Evolutionary conservation across 805 yeast genomes (phyloP).

Genomic region (Ogataea chonburiensis): DNA sequence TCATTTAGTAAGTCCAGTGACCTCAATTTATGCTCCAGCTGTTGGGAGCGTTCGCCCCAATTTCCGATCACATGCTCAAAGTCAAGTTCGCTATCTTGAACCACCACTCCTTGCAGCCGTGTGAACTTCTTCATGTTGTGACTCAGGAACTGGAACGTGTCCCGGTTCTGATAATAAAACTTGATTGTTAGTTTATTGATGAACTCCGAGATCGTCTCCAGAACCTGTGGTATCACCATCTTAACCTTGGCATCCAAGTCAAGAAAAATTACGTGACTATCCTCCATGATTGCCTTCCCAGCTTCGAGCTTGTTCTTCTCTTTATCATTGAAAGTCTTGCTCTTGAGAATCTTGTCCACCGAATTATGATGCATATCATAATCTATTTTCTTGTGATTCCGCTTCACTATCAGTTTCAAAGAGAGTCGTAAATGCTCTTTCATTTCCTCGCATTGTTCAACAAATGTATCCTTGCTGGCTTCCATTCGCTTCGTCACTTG

Average conservation of each 20-base stretch:
- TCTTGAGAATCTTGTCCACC: constrained; percentile 39
- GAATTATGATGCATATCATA: constrained; percentile 38
- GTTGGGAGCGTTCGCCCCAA: constrained; percentile 39
- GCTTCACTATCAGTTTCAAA: constrained; percentile 41
- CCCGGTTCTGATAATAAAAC: constrained; percentile 39
- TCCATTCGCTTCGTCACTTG: constrained; percentile 25
- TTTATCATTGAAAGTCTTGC: constrained; percentile 36
- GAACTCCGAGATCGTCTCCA: constrained; percentile 48
- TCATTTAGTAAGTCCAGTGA: constrained; percentile 38
- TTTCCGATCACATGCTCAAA: constrained; percentile 38
- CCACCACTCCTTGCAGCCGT: constrained; percentile 34
- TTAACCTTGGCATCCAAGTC: constrained; percentile 42
- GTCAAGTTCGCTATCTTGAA: constrained; percentile 12
- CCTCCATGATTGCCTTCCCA: constrained; percentile 34
- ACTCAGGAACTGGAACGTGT: constrained; percentile 34
- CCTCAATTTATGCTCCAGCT: constrained; percentile 40
- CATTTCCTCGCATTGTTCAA: constrained; percentile 41
- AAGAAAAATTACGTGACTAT: constrained; percentile 32
- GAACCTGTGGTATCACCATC: constrained; percentile 45
- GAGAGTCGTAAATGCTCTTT: constrained; percentile 36
- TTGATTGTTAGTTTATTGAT: constrained; percentile 41
- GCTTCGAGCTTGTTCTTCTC: constrained; percentile 37
- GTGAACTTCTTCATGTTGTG: constrained; percentile 32
- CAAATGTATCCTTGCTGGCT: constrained; percentile 30
- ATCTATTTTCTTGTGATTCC: constrained; percentile 44